Conservation (phyloP, 129 eudicot species). For the Chrysanthemum lavandulifolium region DNA sequence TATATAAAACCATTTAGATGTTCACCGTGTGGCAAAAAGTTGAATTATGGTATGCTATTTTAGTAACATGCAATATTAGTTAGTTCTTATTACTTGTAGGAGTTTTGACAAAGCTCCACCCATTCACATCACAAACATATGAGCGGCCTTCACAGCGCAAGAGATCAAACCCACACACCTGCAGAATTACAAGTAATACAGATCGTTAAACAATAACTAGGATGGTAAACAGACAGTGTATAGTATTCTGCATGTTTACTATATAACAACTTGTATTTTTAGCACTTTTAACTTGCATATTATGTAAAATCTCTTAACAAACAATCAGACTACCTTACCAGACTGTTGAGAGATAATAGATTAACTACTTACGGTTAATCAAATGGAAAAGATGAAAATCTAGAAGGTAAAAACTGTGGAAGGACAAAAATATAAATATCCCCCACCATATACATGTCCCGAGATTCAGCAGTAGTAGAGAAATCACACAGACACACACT, state of each 20-base stretch:
- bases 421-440: neutral
- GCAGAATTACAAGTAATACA: conserved; percentile 27
- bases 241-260: conserved; percentile 3
- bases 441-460: conserved; percentile 7
- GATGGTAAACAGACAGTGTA: conserved; percentile 10
- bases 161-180: conserved; percentile 99
- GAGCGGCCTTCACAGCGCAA: conserved; percentile 97
- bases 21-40: neutral
- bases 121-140: conserved; percentile 96
- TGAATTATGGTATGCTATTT: neutral
- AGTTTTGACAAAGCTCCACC: conserved; percentile 98
- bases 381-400: neutral
- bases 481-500: neutral
- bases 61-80: neutral
- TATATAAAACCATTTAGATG: neutral
- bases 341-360: conserved; percentile 10
- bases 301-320: conserved; percentile 5
- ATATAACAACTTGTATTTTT: neutral
- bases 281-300: neutral
- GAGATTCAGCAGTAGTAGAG: conserved; percentile 3
- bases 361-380: conserved; percentile 1
- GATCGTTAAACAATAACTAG: conserved; percentile 14
- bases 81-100: conserved; percentile 68
- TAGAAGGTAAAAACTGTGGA: neutral
- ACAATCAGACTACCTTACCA: neutral